Percentiles rank a stretch among this genome's conserved stretches.
Evolutionary conservation across 2,329 filamentous ascomycete species (phyloP).

Genomic region (Trichoderma koningii): DNA sequence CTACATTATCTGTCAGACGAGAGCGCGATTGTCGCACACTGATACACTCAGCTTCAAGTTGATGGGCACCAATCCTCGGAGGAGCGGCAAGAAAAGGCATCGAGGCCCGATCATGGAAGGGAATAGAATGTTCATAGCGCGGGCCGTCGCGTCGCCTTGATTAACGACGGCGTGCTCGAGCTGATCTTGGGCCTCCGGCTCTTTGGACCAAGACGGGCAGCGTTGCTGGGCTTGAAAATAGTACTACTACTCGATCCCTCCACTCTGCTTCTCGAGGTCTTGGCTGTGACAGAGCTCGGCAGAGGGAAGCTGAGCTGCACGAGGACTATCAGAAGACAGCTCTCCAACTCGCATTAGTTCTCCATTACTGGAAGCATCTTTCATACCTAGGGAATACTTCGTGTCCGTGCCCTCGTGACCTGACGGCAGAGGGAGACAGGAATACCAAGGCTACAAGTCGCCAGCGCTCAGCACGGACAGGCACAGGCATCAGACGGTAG

Average conservation of each 20-base stretch:
- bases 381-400: background rate
- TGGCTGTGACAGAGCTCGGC: background rate
- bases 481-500: slow-evolving; percentile 8
- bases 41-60: too few species aligned
- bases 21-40: too few species aligned
- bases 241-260: background rate
- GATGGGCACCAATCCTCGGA: background rate
- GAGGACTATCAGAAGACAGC: too few species aligned
- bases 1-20: background rate
- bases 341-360: background rate
- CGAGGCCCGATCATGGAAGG: too few species aligned
- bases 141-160: slow-evolving; percentile 20
- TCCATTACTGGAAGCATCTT: too few species aligned
- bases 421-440: background rate
- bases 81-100: too few species aligned
- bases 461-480: too few species aligned
- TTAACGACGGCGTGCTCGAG: background rate
- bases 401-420: background rate
- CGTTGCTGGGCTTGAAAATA: background rate
- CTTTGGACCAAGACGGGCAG: background rate
- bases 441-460: background rate
- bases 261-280: background rate
- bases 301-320: background rate
- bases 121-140: slow-evolving; percentile 1
- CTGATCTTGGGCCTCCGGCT: background rate